Evolutionary conservation across 164 flowering plant species (phyloP), one percentile per base, ranked within the genome.

Genomic region (Chloranthus sessilifolius): DNA sequence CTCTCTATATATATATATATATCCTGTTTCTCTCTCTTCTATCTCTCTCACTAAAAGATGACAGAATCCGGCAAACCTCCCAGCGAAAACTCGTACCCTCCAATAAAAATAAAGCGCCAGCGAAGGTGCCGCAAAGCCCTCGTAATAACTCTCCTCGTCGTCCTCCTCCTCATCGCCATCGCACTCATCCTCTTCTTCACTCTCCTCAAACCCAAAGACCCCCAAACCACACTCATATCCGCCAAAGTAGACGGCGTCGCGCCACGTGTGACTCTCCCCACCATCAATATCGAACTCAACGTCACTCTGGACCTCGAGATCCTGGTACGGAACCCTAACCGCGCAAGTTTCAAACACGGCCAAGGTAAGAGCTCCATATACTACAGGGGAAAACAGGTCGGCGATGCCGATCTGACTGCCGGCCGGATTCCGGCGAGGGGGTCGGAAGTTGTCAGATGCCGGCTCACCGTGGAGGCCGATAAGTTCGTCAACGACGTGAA

Each of bases 351-450:
- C 72, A 63, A 47, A 39, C 72, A 73, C 39, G 70, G 60, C 5
- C 0, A 35, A 0, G 80, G 80, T 1, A 47, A 56, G 45, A 56
- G 60, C 44, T 7, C 43, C 2, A 48, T 80, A 12, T 9, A 47
- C 1, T 77, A 77, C 44, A 52, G 53, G 1, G 72, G 62, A 5
- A 17, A 20, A 2, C 70, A 59, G 57, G 67, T 80, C 15, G 85
- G 82, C 1, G 80, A 77, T 7, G 74, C 67, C 0, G 70, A 61
- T 9, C 1, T 79, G 3, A 19, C 16, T 3, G 73, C 79, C 0
- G 85, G 85, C 0, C 16, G 25, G 2, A 58, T 74, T 1, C 78
- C 77, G 2, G 61, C 78, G 2, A 52, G 22, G n/a, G 72, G 75
- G 0, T 58, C 77, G 3, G 58, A 57, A 14, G 43, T 23, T 3